Percentiles rank a stretch among this genome's conserved stretches.
These are phyloP conservation scores for Apiospora koreana DNA, from an alignment of 2,329 filamentous ascomycete genomes.

Conservation along the genomic window DNA sequence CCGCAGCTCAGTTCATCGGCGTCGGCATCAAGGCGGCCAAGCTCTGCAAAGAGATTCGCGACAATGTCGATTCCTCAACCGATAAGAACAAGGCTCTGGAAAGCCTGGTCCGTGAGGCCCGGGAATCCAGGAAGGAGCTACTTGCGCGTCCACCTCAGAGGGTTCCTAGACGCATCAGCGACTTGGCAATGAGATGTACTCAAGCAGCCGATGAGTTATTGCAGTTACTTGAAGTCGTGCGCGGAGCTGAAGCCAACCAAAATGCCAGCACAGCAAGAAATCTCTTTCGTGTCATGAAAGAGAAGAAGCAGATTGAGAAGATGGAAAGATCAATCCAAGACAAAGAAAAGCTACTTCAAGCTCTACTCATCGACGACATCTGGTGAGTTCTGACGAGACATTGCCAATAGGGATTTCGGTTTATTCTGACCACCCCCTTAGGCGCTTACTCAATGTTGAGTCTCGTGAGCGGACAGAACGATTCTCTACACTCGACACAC, in stretches of 20 bases:
- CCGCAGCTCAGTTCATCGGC: not conserved
- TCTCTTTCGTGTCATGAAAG: not conserved
- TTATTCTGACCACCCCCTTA: not conserved
- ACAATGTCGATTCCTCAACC: not conserved
- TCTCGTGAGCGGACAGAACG: not conserved
- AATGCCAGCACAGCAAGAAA: not conserved
- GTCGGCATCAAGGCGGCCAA: not conserved
- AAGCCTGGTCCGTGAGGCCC: not conserved
- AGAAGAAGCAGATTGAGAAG: not conserved
- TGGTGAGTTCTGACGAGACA: not conserved
- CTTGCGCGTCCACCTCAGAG: not conserved
- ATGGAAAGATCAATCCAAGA: not conserved
- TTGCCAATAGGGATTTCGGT: not conserved
- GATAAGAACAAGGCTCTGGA: not conserved
- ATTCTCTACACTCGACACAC: not conserved
- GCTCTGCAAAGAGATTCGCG: not conserved
- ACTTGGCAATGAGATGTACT: not conserved
- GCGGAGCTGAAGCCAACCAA: not conserved
- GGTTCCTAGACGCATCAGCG: not conserved
- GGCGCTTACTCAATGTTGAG: not conserved
- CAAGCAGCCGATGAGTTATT: not conserved
- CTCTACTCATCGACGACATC: not conserved
- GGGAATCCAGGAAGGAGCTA: not conserved
- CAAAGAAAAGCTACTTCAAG: not conserved
- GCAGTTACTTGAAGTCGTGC: not conserved